Base-by-base conservation (phyloP, 2,329 filamentous ascomycete species). In the Westerdykella ornata region DNA sequence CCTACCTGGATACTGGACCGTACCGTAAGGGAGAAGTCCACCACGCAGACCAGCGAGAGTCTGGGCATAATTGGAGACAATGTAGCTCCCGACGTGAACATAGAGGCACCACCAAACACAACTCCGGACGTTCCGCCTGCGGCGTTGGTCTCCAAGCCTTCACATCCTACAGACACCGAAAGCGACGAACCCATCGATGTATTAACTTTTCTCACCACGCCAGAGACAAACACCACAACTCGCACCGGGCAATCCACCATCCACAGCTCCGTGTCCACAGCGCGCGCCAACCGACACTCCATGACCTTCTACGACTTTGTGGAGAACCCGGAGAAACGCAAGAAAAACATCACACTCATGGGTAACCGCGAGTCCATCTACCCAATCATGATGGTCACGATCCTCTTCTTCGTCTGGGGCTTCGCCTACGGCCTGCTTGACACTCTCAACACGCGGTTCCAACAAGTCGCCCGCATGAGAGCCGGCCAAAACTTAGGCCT, bases 361-460 rank as follows among this genome's bases (percentile, higher is more conserved):
- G 79, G 76, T 1, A 73, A 72, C 1, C 60, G 67, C 9, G 83
- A 88, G 47, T 85, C 82, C 0, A 68, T 85, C 50, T 84, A 81
- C 48, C 86, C 87, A 48, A 82, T 85, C 55, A 74, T 77, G 13
- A 72, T 87, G 48, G 87, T 94, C 16, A 86, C 85, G 1, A 76
- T 89, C 5, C 71, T 95, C 0, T 94, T 95, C 67, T 81, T 94
- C 49, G 70, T 95, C 2, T 94, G 88, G 88, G 89, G 89, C 0
- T 84, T 95, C 43, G 88, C 88, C 0, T 95, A 95, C 53, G 89
- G 89, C 0, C 74, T 95, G 2, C 72, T 95, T 5, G 88, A 92
- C 55, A 84, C 82, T 0, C 75, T 96, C 19, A 94, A 94, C 60
- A 75, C 74, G 15, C 79, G 80, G 17, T 81, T 88, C 39, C 78